Evolutionary conservation across 2,329 filamentous ascomycete species (phyloP).

Genomic region (Triangularia verruculosa): DNA sequence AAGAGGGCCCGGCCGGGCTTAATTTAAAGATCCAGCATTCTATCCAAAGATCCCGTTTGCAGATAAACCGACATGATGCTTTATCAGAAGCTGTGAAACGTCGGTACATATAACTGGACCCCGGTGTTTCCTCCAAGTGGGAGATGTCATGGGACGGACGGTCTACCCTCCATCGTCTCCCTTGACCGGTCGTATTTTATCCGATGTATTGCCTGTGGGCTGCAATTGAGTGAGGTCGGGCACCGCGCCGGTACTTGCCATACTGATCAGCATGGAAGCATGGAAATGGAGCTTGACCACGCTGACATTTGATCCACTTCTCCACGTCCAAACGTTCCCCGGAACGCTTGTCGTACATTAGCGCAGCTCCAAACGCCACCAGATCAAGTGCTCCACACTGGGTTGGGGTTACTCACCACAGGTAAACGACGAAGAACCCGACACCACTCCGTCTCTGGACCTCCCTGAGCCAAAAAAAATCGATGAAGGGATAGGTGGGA

Average conservation of each 20-base stretch:
- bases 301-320: neutral
- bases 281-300: no score
- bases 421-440: no score
- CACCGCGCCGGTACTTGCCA: neutral
- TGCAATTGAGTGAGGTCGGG: neutral
- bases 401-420: neutral
- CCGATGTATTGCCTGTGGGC: neutral
- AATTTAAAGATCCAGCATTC: neutral
- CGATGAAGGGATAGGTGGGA: neutral
- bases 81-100: slow-evolving; percentile 11
- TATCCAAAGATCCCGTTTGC: neutral
- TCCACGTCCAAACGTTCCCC: neutral
- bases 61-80: neutral
- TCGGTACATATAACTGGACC: slow-evolving; percentile 18
- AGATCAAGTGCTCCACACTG: neutral
- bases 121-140: slow-evolving; percentile 5
- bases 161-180: neutral
- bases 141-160: neutral
- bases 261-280: no score
- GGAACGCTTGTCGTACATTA: neutral
- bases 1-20: neutral
- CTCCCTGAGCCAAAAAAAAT: neutral
- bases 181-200: slow-evolving; percentile 5
- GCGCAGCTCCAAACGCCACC: neutral
- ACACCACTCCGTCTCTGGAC: neutral